These are phyloP conservation scores for Phaeosphaeria sp. DNA, from an alignment of 2,329 filamentous ascomycete species.

Conservation along the genomic window DNA sequence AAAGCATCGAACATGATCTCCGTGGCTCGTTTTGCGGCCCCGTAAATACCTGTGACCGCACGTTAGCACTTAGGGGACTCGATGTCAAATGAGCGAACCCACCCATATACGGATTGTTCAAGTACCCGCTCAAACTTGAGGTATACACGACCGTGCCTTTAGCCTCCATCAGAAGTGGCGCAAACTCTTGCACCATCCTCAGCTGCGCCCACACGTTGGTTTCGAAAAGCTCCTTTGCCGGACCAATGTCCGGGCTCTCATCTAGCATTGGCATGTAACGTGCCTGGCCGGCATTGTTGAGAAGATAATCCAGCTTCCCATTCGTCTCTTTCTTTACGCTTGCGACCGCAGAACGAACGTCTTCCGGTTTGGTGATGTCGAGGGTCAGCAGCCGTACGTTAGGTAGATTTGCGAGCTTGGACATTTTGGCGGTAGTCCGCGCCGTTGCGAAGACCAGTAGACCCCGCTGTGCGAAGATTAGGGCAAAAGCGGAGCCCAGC, in stretches of 20 bases:
- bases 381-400: neutral
- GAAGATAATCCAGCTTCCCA: slow-evolving; percentile 26
- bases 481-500: slow-evolving; percentile 51
- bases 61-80: neutral
- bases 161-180: slow-evolving; percentile 20
- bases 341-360: slow-evolving; percentile 8
- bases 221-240: slow-evolving; percentile 22
- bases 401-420: neutral
- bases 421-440: slow-evolving; percentile 28
- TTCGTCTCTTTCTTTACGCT: slow-evolving; percentile 9
- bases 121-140: slow-evolving; percentile 2
- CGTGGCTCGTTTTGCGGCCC: slow-evolving; percentile 45
- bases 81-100: neutral
- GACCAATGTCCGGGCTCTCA: slow-evolving; percentile 7
- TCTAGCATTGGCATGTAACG: slow-evolving; percentile 45
- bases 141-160: slow-evolving; percentile 19
- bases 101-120: slow-evolving; percentile 3
- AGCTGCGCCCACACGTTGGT: slow-evolving; percentile 52
- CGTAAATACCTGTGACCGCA: slow-evolving; percentile 23
- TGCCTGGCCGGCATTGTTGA: slow-evolving; percentile 54
- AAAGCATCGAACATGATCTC: slow-evolving; percentile 31
- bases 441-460: slow-evolving; percentile 52
- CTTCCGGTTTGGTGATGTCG: slow-evolving; percentile 10
- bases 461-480: slow-evolving; percentile 45
- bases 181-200: slow-evolving; percentile 49